A percentile compares a stretch with the other conserved stretches of the same genome.
Conservation (phyloP, 1,284 basidiomycete species). For the Malassezia arunalokei region DNA sequence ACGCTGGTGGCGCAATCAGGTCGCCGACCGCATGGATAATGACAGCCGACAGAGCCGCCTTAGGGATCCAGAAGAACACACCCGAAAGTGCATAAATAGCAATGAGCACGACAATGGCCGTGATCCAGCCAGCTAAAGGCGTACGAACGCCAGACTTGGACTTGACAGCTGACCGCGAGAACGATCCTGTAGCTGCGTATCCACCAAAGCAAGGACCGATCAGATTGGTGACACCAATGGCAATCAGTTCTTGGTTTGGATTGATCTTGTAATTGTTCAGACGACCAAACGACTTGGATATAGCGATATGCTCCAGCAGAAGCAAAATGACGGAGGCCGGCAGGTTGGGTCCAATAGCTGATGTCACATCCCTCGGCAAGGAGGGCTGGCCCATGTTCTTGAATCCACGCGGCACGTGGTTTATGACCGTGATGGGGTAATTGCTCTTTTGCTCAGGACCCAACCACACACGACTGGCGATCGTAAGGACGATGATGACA, state of each 20-base stretch:
- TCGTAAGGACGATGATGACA: conserved; percentile 51
- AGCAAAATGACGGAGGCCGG: conserved; percentile 90
- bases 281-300: conserved; percentile 81
- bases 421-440: conserved; percentile 74
- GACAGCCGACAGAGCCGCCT: conserved; percentile 65
- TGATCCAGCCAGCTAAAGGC: conserved; percentile 75
- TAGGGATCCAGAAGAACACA: conserved; percentile 49
- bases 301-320: conserved; percentile 90
- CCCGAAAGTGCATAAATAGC: conserved; percentile 72
- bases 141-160: conserved; percentile 92
- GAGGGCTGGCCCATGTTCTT: conserved; percentile 60
- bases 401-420: conserved; percentile 54
- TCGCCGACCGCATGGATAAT: conserved; percentile 86
- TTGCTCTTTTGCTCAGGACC: conserved; percentile 50
- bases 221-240: conserved; percentile 83
- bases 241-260: conserved; percentile 91
- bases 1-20: conserved; percentile 71
- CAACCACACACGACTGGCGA: conserved; percentile 45
- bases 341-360: conserved; percentile 62
- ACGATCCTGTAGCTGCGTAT: conserved; percentile 93
- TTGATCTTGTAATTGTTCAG: conserved; percentile 95
- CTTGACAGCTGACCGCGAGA: conserved; percentile 90
- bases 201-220: conserved; percentile 60
- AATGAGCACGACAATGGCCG: conserved; percentile 77
- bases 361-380: conserved; percentile 58